Percentiles rank a stretch among this genome's conserved stretches.
Evolutionary conservation across 2,329 filamentous ascomycete species (phyloP).

Genomic region (Sphaceloma murrayae): DNA sequence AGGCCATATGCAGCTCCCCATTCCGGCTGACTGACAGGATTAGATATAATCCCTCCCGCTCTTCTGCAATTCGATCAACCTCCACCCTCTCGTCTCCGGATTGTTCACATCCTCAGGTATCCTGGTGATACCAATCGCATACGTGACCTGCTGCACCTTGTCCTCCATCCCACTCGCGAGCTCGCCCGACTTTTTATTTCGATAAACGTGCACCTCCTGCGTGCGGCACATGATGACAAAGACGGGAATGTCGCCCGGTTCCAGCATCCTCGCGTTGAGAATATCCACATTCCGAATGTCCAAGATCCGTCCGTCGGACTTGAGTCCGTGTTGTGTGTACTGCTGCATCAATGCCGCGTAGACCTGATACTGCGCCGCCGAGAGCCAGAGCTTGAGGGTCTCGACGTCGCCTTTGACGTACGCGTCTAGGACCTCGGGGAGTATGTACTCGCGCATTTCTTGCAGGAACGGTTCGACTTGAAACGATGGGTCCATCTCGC

Average conservation of each 20-base stretch:
- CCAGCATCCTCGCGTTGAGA: constrained; percentile 66
- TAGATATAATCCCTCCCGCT: constrained; percentile 82
- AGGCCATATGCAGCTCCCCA: constrained; percentile 24
- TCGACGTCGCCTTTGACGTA: constrained; percentile 95
- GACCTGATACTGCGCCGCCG: constrained; percentile 89
- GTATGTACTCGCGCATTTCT: constrained; percentile 94
- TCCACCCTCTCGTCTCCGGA: constrained; percentile 92
- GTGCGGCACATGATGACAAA: constrained; percentile 96
- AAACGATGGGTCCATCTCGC: constrained; percentile 89
- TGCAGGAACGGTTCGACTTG: constrained; percentile 90
- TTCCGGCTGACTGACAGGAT: no score
- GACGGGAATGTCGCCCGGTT: constrained; percentile 81
- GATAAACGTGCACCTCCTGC: constrained; percentile 95
- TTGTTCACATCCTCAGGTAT: constrained; percentile 94
- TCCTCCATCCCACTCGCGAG: constrained; percentile 97
- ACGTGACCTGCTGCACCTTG: constrained; percentile 95
- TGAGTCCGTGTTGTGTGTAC: constrained; percentile 85
- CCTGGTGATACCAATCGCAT: constrained; percentile 91
- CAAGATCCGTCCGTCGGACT: constrained; percentile 87
- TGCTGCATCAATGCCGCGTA: constrained; percentile 96
- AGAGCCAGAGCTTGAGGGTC: constrained; percentile 88
- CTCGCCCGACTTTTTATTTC: constrained; percentile 79
- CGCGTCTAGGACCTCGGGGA: constrained; percentile 92
- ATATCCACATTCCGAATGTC: constrained; percentile 94
- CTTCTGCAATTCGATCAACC: constrained; percentile 97